Evolutionary conservation across 768 basidiomycete genomes (phyloP), one percentile per base, ranked within the genome.

Genomic region (Podaxis sp.): DNA sequence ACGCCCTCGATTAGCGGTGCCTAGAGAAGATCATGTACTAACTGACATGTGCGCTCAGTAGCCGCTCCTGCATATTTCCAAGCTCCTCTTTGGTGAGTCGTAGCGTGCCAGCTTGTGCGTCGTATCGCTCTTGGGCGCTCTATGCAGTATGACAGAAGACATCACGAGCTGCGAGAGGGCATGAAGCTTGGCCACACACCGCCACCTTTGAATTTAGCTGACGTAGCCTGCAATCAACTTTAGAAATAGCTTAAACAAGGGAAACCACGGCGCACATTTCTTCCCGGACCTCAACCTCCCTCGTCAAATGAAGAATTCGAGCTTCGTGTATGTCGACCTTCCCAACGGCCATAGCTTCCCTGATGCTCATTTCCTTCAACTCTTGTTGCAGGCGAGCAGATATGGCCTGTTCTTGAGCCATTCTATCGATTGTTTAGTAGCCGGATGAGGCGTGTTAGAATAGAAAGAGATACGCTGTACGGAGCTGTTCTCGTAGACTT

Each of bases 71-170:
- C 12, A 83, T 64, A 66, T 87, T 84, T 2, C 78, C 83, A 19
- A 79, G 70, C 4, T 81, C 75, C 63, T 88, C 86, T 66, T 84
- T 85, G 6, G 82, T 79, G 24, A 86, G 70, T 25, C 79, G 77
- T 52, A 86, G 71, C 1, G 84, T 82, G 5, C 82, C 73, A 0
- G 78, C 70, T 65, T 87, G 86, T 15, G 85, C 80, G 12, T 89
- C 86, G 57, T 82, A 83, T 25, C 85, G 80, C 58, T 89, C 85
- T 67, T 88, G 65, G 25, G 29, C 15, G n/a, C 22, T 55, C 61
- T 62, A 36, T 22, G 19, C 82, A 15, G 86, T 73, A 40, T 78
- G 71, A 80, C 85, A 63, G 19, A 50, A 38, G 33, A 1, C 12
- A 53, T 47, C 46, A 40, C 52, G 33, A 27, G n/a, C 33, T 33